phyloP scores from a whole-genome alignment of 768 basidiomycete species.

The Pisolithus sp. region DNA sequence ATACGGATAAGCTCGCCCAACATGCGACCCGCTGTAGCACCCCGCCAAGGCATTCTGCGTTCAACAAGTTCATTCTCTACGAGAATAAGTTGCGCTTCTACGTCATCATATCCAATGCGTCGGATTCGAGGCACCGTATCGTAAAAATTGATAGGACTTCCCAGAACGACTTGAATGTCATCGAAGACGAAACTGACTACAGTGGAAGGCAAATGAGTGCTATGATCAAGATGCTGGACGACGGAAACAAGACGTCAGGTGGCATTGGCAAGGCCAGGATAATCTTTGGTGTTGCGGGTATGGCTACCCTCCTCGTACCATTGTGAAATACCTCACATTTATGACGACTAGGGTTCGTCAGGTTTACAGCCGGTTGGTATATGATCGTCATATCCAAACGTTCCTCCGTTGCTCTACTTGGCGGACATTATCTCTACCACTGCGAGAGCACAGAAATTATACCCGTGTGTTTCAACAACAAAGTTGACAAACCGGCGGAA shows the following conservation, averaged over 20 bases:
- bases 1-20: background rate
- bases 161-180: conserved; percentile 64
- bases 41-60: conserved; percentile 8
- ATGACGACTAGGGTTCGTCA: conserved; percentile 61
- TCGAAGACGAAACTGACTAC: conserved; percentile 88
- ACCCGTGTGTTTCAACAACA: conserved; percentile 71
- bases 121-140: conserved; percentile 83
- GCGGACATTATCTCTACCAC: conserved; percentile 95
- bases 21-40: background rate
- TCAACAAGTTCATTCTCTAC: conserved; percentile 87
- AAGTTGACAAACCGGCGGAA: conserved; percentile 80
- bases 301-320: background rate
- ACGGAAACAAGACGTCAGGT: conserved; percentile 85
- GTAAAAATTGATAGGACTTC: conserved; percentile 89
- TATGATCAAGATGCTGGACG: conserved; percentile 91
- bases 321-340: background rate
- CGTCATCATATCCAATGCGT: conserved; percentile 85
- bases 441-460: conserved; percentile 87
- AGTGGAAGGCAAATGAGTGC: conserved; percentile 84
- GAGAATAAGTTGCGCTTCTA: conserved; percentile 90
- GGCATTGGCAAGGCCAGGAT: conserved; percentile 74
- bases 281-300: conserved; percentile 82
- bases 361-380: conserved; percentile 95
- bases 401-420: conserved; percentile 86
- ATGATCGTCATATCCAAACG: conserved; percentile 87